Base-by-base conservation (phyloP, 2,329 filamentous ascomycete genomes). In the Conoideocrella luteorostrata region DNA sequence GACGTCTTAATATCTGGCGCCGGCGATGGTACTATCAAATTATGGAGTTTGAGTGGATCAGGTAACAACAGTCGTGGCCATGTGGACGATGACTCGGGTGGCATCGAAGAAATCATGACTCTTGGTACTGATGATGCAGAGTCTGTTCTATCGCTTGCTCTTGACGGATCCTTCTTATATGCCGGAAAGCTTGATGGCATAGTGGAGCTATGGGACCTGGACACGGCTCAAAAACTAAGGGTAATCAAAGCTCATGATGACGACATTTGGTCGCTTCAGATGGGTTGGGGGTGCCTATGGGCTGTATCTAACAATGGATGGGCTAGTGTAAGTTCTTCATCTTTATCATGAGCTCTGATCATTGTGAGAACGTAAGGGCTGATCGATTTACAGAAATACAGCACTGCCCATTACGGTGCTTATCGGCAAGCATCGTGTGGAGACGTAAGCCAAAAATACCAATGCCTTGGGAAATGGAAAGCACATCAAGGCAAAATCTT, bases 131-230 rank as follows among this genome's bases (percentile, higher is more conserved):
- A 82, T 45, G 75, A 84, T 50, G 78, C 72, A 4, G 73, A 80
- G 47, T 83, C 79, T 0, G 75, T 84, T 11, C 70, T 96, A 46
- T 93, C 88, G 0, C 74, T 98, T 41, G 84, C 87, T 5, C 76
- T 95, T 3, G 90, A 97, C 49, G 89, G 88, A 1, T 90, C 89
- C 0, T 94, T 98, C 52, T 73, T 98, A 4, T 98, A 97, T 59
- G 88, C 86, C 47, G 93, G 93, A 37, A 86, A 94, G 53, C 77
- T 89, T 1, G 82, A 87, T 30, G 94, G 93, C 18, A 78, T 95
- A 40, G 80, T 98, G 47, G 91, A 97, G 60, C 79, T 98, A 10
- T 98, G 94, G 91, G 94, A 98, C 60, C 74, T 98, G 12, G 91
- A 97, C 59, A 97, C 93, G 0, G 82, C 85, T 43, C 93, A 98